Base-by-base conservation (phyloP, 2,329 filamentous ascomycete genomes). In the Sarocladium strictum region DNA sequence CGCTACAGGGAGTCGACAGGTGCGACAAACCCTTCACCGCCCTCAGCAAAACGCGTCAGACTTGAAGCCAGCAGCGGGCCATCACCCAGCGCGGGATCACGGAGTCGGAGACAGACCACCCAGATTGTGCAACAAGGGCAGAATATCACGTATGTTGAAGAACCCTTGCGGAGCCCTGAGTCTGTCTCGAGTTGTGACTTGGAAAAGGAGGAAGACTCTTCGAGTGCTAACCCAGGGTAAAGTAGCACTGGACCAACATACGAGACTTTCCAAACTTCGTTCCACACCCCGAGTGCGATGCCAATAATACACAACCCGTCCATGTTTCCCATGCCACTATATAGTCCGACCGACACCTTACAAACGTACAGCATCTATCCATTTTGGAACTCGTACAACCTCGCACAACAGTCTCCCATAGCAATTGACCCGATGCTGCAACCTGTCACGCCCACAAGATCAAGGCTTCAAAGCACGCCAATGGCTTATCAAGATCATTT, bases 71-170 rank as follows among this genome's bases (percentile, higher is more conserved):
- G 43, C 19, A 23, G n/a, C 12, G 29, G 9, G 9, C 14, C 43
- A 19, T 3, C 6, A 15, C 24, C 23, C 29, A 9, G 4, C 15
- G n/a, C 38, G 14, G 12, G 6, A 43, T 17, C 38, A 43, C 38
- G 14, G 17, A 7, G 6, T 43, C 7, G 17, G n/a, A 43, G n/a
- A 21, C 17, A 43, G 38, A 23, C 3, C 23, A 7, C 43, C 43
- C 23, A 49, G 12, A 49, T 19, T 14, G 26, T 21, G 6, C 27
- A 17, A n/a, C 47, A 51, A 11, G n/a, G 47, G 27, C 47, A 33
- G 9, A n/a, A 33, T 33, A 35, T 3, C 26, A 51, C 47, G 47
- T 51, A 51, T 29, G 47, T 51, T 33, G 29, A 51, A 51, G n/a
- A 9, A 35, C 10, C 27, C 12, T 35, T 17, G 17, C 7, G 6